Base-by-base conservation (phyloP, 176 grass and related monocot species). In the Zea luxurians region DNA sequence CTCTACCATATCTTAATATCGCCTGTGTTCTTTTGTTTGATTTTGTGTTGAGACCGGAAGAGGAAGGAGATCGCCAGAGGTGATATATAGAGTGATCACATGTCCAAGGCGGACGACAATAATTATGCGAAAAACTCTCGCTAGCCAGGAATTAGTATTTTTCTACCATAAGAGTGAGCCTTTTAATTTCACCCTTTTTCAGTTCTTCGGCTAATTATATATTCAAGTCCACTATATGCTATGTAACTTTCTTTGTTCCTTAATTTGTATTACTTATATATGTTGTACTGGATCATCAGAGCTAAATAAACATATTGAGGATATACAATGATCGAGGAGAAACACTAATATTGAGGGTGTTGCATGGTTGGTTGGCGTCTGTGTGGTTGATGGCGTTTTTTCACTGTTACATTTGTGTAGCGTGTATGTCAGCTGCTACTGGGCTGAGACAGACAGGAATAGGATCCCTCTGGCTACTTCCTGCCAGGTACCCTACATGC, bases 21-120 rank as follows among this genome's bases (percentile, higher is more conserved):
- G 42, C 48, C 35, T 43, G 71, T 76, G 20, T 66, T 88, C 37
- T 70, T 76, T 76, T 80, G 16, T 58, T 84, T 79, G 20, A 73
- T 75, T 80, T 84, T 76, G 47, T 72, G 42, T 73, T 68, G 61
- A 73, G 62, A 27, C 27, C 27, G 27, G 82, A 71, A 73, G 57
- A 80, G 64, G 81, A 76, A 78, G 64, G 74, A 70, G 81, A 84
- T 84, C 64, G 48, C 35, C 13, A 68, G 36, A 77, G 66, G 75
- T 66, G 20, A 76, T 6, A 36, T 4, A 36, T 17, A 70, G 13
- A 48, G 59, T 70, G 82, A 77, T 84, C 76, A 65, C 71, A 84
- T 88, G 64, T 58, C 46, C 15, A 47, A 64, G 35, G 58, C 38
- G 4, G 8, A 3, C 71, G 77, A 66, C 72, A 87, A 78, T 78